Evolutionary conservation across 441 rosid genomes (phyloP).

Genomic region (Corymbia calophylla): DNA sequence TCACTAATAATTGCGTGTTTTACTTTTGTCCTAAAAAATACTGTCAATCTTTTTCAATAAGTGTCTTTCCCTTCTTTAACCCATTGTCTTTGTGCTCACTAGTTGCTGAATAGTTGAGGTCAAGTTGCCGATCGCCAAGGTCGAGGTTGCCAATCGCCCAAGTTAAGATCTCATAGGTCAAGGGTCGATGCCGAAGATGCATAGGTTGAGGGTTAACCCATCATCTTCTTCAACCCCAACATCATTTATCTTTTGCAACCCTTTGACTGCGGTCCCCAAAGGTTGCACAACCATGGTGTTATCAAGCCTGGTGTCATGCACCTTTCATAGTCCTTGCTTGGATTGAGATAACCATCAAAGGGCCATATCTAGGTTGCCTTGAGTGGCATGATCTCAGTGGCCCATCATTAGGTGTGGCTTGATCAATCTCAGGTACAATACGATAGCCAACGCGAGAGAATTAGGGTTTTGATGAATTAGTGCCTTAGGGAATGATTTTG

Average conservation of each 20-base stretch:
- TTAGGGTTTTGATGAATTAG: neutral
- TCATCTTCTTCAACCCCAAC: neutral
- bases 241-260: neutral
- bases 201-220: too few species aligned
- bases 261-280: rapidly evolving
- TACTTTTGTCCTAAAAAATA: neutral
- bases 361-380: neutral
- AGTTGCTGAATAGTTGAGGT: neutral
- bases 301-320: neutral
- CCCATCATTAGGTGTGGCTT: neutral
- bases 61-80: neutral
- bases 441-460: neutral
- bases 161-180: neutral
- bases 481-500: neutral
- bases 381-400: neutral
- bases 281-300: neutral
- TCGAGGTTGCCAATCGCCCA: neutral
- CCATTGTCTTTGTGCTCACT: neutral
- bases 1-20: neutral
- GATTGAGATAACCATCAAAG: neutral
- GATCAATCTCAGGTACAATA: neutral
- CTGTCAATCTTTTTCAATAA: neutral
- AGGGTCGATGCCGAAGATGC: neutral
- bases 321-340: neutral
- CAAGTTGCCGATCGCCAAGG: neutral